Conservation (phyloP, 192 early-diverging fungal genomes). For the Oehlia diaphana region DNA sequence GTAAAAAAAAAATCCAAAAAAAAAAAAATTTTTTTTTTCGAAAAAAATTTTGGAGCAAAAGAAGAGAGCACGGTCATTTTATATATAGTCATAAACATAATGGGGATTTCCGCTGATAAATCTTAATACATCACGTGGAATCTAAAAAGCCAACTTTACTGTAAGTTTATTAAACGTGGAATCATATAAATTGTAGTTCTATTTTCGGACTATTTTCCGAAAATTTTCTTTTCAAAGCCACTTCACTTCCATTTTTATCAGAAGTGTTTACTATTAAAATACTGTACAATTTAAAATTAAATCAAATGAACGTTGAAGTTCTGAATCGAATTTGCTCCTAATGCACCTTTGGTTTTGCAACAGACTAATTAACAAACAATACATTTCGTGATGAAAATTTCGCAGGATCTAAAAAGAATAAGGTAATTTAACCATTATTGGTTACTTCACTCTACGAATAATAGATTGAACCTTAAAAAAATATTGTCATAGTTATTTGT, state of each 20-base stretch:
- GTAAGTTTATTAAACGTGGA: not conserved
- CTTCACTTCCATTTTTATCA: not conserved
- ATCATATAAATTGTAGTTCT: not conserved
- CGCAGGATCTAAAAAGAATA: not conserved
- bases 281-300: no score
- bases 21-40: not conserved
- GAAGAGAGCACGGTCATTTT: not conserved
- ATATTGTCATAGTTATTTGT: no score
- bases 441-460: not conserved
- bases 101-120: no score
- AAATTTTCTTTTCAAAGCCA: not conserved
- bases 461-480: not conserved
- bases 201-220: not conserved
- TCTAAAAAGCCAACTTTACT: not conserved
- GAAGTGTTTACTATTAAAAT: not conserved
- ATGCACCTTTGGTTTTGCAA: not conserved
- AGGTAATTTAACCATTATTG: not conserved
- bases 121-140: not conserved
- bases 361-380: not conserved
- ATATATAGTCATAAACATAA: not conserved
- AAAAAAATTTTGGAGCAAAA: not conserved
- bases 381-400: not conserved
- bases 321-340: not conserved
- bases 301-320: not conserved
- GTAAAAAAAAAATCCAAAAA: not conserved